Base-by-base conservation (phyloP, 2,329 filamentous ascomycete genomes). In the Fusarium pilosicola region DNA sequence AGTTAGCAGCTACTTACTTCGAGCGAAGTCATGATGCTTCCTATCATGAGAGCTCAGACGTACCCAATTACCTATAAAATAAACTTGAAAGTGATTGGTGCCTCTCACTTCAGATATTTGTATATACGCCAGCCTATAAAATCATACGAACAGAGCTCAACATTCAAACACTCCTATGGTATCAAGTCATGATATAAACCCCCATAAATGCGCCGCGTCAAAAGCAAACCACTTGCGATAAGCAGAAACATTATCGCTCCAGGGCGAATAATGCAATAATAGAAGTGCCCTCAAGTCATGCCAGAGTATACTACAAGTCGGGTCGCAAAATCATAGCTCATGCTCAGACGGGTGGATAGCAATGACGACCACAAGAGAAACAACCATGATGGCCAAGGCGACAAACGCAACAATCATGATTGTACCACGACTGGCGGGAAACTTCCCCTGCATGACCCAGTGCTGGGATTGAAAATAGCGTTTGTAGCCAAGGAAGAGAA, bases 361-460 rank as follows among this genome's bases (percentile, higher is more conserved):
- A 51, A 92, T 79, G 5, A 92, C 88, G 8, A 92, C 86, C 20
- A 90, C 84, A 69, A 92, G 80, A 54, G 87, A 90, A 34, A 86
- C 84, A 42, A 91, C 79, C 86, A 92, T 92, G 68, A 92, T 85
- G 7, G 87, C 85, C 78, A 90, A 84, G 7, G 93, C 90, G 49
- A 95, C 87, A 24, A 89, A 81, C 14, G 91, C 89, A 38, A 96
- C 89, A 42, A 95, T 76, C 52, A 94, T 84, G 49, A 96, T 90
- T 28, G 93, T 94, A 8, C 93, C 93, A 73, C 94, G 86, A 75
- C 92, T 93, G 13, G 93, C 93, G 0, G 93, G 93, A 76, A 95
- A 95, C 81, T 95, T 95, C 76, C 93, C 93, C 71, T 88, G 84
- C 68, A 96, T 91, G 30, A 96, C 89, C 89, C 94, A 96, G 77